These are phyloP conservation scores for Leptomonas seymouri DNA, from an alignment of 208 protist genomes.

Conservation along the genomic window DNA sequence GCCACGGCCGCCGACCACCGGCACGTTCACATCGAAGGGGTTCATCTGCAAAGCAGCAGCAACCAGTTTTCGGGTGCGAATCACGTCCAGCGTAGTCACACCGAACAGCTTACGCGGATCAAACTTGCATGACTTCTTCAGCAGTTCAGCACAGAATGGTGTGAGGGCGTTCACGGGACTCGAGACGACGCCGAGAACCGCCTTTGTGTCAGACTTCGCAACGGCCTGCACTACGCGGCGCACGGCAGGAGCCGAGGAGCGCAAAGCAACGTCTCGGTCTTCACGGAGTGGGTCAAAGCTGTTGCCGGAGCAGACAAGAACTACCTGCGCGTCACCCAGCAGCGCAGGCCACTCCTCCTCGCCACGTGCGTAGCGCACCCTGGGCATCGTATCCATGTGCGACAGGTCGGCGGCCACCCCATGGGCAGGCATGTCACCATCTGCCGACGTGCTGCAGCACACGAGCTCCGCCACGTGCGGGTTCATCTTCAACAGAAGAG, in stretches of 20 bases:
- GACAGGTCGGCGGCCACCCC: conserved; percentile 79
- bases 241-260: conserved; percentile 77
- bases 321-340: conserved; percentile 77
- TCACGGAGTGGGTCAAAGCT: conserved; percentile 90
- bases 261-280: conserved; percentile 89
- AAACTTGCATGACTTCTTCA: conserved; percentile 72
- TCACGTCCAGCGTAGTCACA: conserved; percentile 93
- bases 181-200: conserved; percentile 85
- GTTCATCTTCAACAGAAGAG: conserved; percentile 90
- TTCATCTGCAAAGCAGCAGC: conserved; percentile 65
- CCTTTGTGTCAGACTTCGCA: conserved; percentile 72
- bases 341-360: conserved; percentile 57
- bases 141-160: conserved; percentile 89
- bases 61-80: conserved; percentile 70
- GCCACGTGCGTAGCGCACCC: conserved; percentile 39
- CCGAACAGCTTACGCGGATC: conserved; percentile 90
- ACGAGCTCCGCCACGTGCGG: conserved; percentile 79
- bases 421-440: conserved; percentile 29
- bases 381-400: conserved; percentile 72
- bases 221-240: conserved; percentile 70
- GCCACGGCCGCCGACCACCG: conserved; percentile 95
- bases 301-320: conserved; percentile 90
- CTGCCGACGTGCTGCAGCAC: conserved; percentile 66
- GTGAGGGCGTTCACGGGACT: conserved; percentile 95
- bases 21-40: conserved; percentile 81